Evolutionary conservation across 345 rosid genomes (phyloP).

Genomic region (Salix brachista): DNA sequence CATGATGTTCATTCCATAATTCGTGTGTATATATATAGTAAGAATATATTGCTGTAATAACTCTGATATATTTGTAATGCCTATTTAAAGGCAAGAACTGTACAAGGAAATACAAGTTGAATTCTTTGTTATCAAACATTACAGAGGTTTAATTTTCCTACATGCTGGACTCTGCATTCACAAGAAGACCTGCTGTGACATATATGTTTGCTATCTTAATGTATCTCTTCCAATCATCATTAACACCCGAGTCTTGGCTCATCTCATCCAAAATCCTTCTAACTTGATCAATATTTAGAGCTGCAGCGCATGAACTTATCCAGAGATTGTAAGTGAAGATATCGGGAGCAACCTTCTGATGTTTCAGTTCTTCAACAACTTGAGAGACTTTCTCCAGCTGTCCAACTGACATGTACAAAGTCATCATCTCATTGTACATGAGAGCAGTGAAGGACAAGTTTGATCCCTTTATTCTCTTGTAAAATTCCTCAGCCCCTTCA

Average conservation of each 20-base stretch:
- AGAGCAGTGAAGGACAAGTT: slow-evolving; percentile 52
- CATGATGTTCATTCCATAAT: too few relatives aligned
- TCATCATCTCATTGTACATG: slow-evolving; percentile 90
- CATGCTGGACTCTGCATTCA: slow-evolving; percentile 41
- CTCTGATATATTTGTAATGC: neutral
- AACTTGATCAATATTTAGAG: slow-evolving; percentile 49
- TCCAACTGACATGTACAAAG: slow-evolving; percentile 81
- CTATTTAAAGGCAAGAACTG: too few relatives aligned
- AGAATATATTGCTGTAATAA: too few relatives aligned
- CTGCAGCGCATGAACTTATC: slow-evolving; percentile 87
- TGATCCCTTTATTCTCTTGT: slow-evolving; percentile 47
- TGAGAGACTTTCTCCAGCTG: slow-evolving; percentile 66
- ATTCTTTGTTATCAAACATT: too few relatives aligned
- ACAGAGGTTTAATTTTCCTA: too few relatives aligned
- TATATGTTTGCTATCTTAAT: slow-evolving; percentile 49
- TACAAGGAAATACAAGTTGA: too few relatives aligned
- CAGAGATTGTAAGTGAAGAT: slow-evolving; percentile 83
- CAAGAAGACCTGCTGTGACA: slow-evolving; percentile 47
- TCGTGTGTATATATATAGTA: too few relatives aligned
- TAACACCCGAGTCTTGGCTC: slow-evolving; percentile 39
- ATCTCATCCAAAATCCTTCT: slow-evolving; percentile 65
- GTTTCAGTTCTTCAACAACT: slow-evolving; percentile 55
- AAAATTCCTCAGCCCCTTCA: slow-evolving; percentile 64
- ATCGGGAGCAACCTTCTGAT: slow-evolving; percentile 55
- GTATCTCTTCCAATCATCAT: slow-evolving; percentile 61